phyloP scores from a whole-genome alignment of 768 basidiomycete species.

The Harrya chromipes region DNA sequence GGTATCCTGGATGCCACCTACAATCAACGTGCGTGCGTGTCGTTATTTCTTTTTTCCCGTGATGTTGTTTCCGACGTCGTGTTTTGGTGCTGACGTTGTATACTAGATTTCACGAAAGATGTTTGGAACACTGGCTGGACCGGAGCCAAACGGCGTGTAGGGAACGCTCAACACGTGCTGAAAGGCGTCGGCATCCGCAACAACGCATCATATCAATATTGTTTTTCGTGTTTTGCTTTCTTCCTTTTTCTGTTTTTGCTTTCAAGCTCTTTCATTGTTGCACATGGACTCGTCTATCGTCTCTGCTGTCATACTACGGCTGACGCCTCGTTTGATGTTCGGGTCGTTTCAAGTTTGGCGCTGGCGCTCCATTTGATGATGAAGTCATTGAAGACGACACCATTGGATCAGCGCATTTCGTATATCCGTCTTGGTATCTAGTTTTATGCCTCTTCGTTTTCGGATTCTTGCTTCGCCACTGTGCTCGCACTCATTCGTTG shows the following conservation, averaged over 20 bases:
- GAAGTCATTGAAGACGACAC: no score
- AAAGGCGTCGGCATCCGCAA: neutral
- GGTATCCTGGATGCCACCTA: constrained; percentile 55
- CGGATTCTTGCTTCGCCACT: no score
- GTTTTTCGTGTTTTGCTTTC: neutral
- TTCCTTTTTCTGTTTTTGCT: neutral
- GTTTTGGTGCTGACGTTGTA: neutral
- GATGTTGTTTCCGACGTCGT: no score
- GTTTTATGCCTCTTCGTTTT: no score
- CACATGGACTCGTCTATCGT: constrained; percentile 14
- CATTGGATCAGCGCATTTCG: no score
- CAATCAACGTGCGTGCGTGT: constrained; percentile 51
- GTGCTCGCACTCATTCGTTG: no score
- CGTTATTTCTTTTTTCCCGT: no score
- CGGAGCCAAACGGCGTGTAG: constrained; percentile 60
- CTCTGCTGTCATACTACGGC: constrained; percentile 1
- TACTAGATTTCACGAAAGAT: constrained; percentile 56
- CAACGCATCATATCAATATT: neutral
- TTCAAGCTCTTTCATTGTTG: constrained; percentile 1
- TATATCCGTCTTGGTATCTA: no score
- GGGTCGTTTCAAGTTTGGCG: no score
- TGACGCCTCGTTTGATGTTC: neutral
- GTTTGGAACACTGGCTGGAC: constrained; percentile 60
- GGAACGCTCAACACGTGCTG: constrained; percentile 37
- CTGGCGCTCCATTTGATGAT: no score